Conservation (phyloP, 139 green algal species). For the Parachlorella kessleri region DNA sequence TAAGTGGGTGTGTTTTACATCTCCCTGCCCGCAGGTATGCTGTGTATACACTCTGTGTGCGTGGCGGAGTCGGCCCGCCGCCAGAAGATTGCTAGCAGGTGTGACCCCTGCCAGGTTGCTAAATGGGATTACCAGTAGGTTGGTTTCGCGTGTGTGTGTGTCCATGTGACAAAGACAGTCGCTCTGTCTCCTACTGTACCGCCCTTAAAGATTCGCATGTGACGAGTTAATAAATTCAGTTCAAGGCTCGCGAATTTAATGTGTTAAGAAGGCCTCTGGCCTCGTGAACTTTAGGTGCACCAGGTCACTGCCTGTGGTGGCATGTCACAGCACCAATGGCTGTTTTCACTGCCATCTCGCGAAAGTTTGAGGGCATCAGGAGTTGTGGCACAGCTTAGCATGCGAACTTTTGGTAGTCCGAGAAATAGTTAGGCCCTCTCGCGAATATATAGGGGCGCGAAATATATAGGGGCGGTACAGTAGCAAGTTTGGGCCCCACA, state of each 20-base stretch:
- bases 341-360: too few species aligned
- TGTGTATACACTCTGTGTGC: constrained; percentile 68
- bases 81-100: constrained; percentile 39
- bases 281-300: too few species aligned
- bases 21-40: constrained; percentile 7
- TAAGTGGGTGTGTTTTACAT: neutral
- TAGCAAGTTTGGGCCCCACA: too few species aligned
- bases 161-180: neutral
- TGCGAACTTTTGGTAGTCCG: too few species aligned
- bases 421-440: too few species aligned
- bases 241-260: neutral
- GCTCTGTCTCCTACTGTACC: neutral
- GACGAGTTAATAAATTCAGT: neutral
- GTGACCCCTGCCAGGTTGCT: neutral
- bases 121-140: neutral
- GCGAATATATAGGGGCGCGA: too few species aligned
- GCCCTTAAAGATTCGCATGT: neutral
- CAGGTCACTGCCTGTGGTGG: too few species aligned
- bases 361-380: too few species aligned
- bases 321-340: too few species aligned
- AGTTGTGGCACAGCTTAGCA: too few species aligned
- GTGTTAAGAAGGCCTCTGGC: neutral
- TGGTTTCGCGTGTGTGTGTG: neutral
- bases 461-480: too few species aligned
- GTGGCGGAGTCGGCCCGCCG: constrained; percentile 34